Base-by-base conservation (phyloP, 768 basidiomycete species). In the Mrakia hoshinonis region DNA sequence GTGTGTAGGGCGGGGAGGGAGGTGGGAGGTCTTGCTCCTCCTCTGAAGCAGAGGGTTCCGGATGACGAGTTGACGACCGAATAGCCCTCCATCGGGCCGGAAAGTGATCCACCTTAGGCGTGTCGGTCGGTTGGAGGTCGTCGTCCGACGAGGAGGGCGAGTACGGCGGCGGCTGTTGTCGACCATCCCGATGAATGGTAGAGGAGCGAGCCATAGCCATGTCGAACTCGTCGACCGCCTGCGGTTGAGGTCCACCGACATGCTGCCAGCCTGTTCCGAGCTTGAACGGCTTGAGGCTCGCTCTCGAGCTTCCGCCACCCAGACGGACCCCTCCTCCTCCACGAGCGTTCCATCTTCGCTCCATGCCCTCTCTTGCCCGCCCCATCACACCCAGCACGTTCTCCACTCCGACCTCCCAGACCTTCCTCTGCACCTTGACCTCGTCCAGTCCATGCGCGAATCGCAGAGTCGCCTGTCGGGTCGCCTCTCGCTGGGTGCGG, bases 391-490 rank as follows among this genome's bases (percentile, higher is more conserved):
- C 60, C 3, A 72, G 34, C 47, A 72, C 47, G 2, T 38, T 38
- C 13, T 61, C 64, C 34, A 67, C 65, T 0, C 70, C 70, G 13
- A 36, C 43, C 15, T 39, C 58, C 48, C 24, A 26, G 10, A 31
- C 54, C 36, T 55, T 58, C 47, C 54, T 65, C n/a, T 48, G 18
- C 20, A 72, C 64, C 24, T 67, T 39, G 26, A 72, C 64, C n/a
- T 72, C 70, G 43, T 72, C 70, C 34, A 72, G 24, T 12, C 70
- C 64, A 13, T 60, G 24, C 4, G 64, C 65, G 43, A 54, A 72
- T 24, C 64, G 43, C 48, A 48, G 6, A 2, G 70, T 58, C 11
- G 70, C 70, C 51, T 55, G 39, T 6, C 70, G 20, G 18, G 70
- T 72, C 54, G 39, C 43, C 49, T 31, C 26, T 20, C 70, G 39